Conservation (phyloP, 2,329 filamentous ascomycete genomes). For the Canariomyces notabilis region DNA sequence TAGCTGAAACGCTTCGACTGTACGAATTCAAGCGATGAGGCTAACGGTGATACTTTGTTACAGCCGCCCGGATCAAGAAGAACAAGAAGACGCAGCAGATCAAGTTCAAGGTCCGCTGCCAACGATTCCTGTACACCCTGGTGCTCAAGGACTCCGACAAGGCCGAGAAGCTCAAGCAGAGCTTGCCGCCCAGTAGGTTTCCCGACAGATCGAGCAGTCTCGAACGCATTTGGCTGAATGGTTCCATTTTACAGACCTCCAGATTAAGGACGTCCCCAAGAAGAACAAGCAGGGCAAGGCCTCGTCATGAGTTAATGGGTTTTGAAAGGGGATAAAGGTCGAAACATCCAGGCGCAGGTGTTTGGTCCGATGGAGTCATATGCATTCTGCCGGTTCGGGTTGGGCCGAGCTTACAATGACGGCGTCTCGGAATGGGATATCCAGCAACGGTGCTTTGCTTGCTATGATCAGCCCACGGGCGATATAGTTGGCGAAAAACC, state of each 20-base stretch:
- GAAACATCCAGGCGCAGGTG: constrained; percentile 15
- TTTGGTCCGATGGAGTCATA: constrained; percentile 22
- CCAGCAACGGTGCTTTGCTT: constrained; percentile 39
- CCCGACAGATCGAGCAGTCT: not conserved
- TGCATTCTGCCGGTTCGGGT: constrained; percentile 28
- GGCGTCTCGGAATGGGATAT: constrained; percentile 45
- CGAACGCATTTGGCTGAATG: constrained; percentile 18
- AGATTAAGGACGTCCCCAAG: constrained; percentile 51
- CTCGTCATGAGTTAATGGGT: constrained; percentile 17
- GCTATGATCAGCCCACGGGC: constrained; percentile 26
- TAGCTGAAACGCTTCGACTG: constrained; percentile 16
- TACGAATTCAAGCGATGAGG: constrained; percentile 3
- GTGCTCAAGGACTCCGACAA: constrained; percentile 98
- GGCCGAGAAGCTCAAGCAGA: constrained; percentile 99
- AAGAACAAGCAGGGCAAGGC: constrained; percentile 29
- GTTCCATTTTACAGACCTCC: constrained; percentile 37
- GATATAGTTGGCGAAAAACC: constrained; percentile 27
- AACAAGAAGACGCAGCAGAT: constrained; percentile 84
- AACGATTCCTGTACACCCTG: constrained; percentile 93
- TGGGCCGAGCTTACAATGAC: constrained; percentile 35
- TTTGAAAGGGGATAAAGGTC: constrained; percentile 12
- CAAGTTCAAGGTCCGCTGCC: constrained; percentile 99
- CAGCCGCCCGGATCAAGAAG: constrained; percentile 93
- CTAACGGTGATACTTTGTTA: constrained; percentile 16
- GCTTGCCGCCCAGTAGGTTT: constrained; percentile 84